These are phyloP conservation scores for Lathyrus sativus DNA, from an alignment of 306 rosid species.

Conservation along the genomic window DNA sequence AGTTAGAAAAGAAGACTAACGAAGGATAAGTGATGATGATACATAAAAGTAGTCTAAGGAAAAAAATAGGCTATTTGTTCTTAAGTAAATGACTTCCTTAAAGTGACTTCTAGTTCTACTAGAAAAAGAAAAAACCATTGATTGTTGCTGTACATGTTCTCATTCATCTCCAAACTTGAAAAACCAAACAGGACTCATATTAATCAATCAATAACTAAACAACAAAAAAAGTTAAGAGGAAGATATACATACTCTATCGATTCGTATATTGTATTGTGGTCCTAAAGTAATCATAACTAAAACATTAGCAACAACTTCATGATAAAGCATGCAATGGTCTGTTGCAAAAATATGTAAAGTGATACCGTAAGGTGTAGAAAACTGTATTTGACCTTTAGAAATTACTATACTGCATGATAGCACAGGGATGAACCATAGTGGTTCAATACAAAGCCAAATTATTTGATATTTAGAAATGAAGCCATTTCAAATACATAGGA, in stretches of 20 bases:
- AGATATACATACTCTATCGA: background rate
- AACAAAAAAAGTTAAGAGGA: constrained; percentile 5
- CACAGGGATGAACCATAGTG: constrained; percentile 6
- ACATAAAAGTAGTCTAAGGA: background rate
- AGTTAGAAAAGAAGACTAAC: background rate
- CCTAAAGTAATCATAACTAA: constrained; percentile 12
- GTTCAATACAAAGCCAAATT: constrained; percentile 19
- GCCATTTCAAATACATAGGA: constrained; percentile 6
- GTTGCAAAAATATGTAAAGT: constrained; percentile 2
- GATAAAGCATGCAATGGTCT: background rate
- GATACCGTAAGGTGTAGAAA: background rate
- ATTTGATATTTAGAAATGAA: constrained; percentile 28
- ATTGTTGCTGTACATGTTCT: background rate
- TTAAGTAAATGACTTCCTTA: background rate
- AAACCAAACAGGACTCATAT: constrained; percentile 12
- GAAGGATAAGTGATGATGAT: background rate
- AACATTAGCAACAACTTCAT: background rate
- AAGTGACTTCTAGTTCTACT: background rate
- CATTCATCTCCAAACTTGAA: constrained; percentile 26
- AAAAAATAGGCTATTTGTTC: too few species aligned
- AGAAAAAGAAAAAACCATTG: background rate
- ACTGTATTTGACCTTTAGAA: constrained; percentile 20
- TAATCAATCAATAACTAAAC: constrained; percentile 11
- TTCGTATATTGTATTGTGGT: constrained; percentile 12
- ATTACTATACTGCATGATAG: background rate